A percentile compares a stretch with the other conserved stretches of the same genome.
These are phyloP conservation scores for Cichorium intybus DNA, from an alignment of 140 eudicot genomes.

Conservation along the genomic window DNA sequence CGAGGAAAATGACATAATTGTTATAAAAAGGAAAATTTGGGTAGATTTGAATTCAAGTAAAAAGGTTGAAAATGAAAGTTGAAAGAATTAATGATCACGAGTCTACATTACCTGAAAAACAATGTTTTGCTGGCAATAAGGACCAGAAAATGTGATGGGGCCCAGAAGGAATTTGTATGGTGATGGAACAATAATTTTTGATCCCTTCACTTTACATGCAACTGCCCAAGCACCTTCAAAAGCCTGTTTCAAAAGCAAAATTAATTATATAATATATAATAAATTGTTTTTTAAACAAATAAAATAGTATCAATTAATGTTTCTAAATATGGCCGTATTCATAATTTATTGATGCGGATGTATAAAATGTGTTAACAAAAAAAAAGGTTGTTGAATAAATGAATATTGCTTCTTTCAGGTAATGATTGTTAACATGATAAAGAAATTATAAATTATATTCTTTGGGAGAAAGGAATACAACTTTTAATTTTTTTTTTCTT, in stretches of 20 bases:
- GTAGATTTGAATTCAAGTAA: slow-evolving; percentile 1
- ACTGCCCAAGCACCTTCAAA: slow-evolving; percentile 94
- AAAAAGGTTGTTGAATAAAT: no score
- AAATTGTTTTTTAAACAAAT: background rate
- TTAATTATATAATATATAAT: background rate
- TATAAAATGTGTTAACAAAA: no score
- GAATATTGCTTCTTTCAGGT: no score
- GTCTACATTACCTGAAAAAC: slow-evolving; percentile 65
- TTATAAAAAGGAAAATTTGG: no score
- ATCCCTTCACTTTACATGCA: slow-evolving; percentile 85
- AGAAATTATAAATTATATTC: no score
- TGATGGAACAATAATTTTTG: slow-evolving; percentile 78
- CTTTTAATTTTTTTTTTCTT: no score
- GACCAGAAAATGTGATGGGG: slow-evolving; percentile 90
- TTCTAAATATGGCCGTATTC: no score
- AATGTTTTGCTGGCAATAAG: slow-evolving; percentile 77
- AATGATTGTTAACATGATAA: no score
- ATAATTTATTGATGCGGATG: no score
- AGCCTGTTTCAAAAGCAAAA: slow-evolving; percentile 47
- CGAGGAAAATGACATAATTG: no score
- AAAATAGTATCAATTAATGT: no score
- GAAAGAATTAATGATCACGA: background rate
- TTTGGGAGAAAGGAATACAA: background rate
- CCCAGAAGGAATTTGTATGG: slow-evolving; percentile 72
- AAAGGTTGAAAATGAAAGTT: slow-evolving; percentile 12